These are phyloP conservation scores for Simplicillium aogashimaense DNA, from an alignment of 2,329 filamentous ascomycete genomes.

Conservation along the genomic window DNA sequence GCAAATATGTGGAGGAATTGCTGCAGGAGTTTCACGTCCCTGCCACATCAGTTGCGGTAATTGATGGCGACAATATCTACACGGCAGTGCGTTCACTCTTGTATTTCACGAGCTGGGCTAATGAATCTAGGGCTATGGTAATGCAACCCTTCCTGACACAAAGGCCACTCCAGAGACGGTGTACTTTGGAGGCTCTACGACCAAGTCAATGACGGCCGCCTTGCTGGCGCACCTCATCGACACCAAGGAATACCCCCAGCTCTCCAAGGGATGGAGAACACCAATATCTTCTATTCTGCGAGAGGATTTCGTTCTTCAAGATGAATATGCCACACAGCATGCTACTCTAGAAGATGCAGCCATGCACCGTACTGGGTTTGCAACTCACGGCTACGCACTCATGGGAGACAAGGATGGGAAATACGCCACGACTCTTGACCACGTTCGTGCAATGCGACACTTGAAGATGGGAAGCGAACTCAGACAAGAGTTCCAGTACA, in stretches of 20 bases:
- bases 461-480: slow-evolving; percentile 26
- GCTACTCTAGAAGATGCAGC: slow-evolving; percentile 39
- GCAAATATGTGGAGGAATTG: neutral
- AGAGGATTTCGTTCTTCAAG: slow-evolving; percentile 34
- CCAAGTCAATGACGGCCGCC: slow-evolving; percentile 39
- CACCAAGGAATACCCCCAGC: slow-evolving; percentile 14
- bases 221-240: slow-evolving; percentile 34
- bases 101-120: neutral
- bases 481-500: slow-evolving; percentile 30
- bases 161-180: slow-evolving; percentile 34
- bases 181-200: slow-evolving; percentile 34
- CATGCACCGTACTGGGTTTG: slow-evolving; percentile 34
- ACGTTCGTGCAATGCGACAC: slow-evolving; percentile 26
- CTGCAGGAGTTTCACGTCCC: slow-evolving; percentile 31
- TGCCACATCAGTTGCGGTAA: slow-evolving; percentile 33
- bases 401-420: slow-evolving; percentile 15
- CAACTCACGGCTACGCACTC: slow-evolving; percentile 21
- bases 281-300: slow-evolving; percentile 30
- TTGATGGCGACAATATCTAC: slow-evolving; percentile 30
- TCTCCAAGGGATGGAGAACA: slow-evolving; percentile 28
- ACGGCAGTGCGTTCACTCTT: slow-evolving; percentile 18
- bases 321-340: slow-evolving; percentile 27
- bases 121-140: neutral
- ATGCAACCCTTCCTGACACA: slow-evolving; percentile 18
- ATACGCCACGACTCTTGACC: slow-evolving; percentile 16